Base-by-base conservation (phyloP, 2,329 filamentous ascomycete species). In the Knoxdaviesia capensis region DNA sequence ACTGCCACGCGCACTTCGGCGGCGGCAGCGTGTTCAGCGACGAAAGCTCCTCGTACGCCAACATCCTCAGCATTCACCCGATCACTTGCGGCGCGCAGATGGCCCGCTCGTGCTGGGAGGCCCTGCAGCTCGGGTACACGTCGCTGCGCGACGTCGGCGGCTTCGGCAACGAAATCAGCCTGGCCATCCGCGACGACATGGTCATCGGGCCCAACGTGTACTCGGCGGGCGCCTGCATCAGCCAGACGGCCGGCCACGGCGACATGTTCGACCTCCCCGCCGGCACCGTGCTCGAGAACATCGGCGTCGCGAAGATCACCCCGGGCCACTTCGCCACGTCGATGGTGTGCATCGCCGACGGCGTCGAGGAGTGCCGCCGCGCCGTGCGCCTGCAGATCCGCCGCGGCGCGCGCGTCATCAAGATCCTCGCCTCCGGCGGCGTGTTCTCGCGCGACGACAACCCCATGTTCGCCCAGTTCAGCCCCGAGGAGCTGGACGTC, bases 181-280 rank as follows among this genome's bases (percentile, higher is more conserved):
- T 54, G 5, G 59, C 59, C 1, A 58, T 71, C 37, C 49, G 60
- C 6, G 59, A 64, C 34, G 65, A 64, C 1, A 53, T 52, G 11
- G 55, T 70, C 31, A 48, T 62, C 6, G 65, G 65, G 0, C 65
- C 65, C 0, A 65, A 64, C 42, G 59, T 71, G 8, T 71, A 69
- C 53, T 61, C 59, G 0, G 55, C 63, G 2, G 56, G 64, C 29
- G 56, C 56, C 1, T 51, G 57, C 9, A 56, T 71, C 41, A 61
- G 59, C 41, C 62, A 63, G 46, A 68, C 63, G 0, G 66, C 60
- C 5, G 67, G 68, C 1, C 66, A 69, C 48, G 64, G 62, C 5
- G 60, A 63, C 41, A 44, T 57, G 5, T 59, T 58, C 44, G 42
- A 44, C n/a, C 31, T 56, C 32, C 58, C 59, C 0, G 49, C 59